Percentiles rank a stretch among this genome's conserved stretches.
Conservation (phyloP, 1,139 yeast genomes). For the Debaryomyces singareniensis region DNA sequence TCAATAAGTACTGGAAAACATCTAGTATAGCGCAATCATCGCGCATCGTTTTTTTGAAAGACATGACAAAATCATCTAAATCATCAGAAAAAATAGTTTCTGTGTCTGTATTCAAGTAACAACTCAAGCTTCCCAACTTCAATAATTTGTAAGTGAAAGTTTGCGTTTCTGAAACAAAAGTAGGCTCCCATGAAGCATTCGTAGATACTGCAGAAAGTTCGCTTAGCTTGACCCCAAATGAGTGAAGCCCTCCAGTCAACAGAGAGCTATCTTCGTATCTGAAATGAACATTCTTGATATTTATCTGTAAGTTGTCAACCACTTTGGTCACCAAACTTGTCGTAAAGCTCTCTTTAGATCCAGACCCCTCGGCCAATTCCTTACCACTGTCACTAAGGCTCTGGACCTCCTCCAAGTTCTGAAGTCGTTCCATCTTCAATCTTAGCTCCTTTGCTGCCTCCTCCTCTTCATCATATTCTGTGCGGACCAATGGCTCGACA, state of each 20-base stretch:
- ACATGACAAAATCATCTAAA: conserved; percentile 33
- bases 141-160: conserved; percentile 69
- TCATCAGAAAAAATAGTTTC: conserved; percentile 41
- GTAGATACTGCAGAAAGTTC: conserved; percentile 93
- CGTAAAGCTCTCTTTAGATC: conserved; percentile 70
- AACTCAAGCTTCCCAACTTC: conserved; percentile 66
- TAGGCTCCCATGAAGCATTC: conserved; percentile 78
- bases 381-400: conserved; percentile 38
- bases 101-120: conserved; percentile 81
- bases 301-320: conserved; percentile 89
- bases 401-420: conserved; percentile 57
- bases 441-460: conserved; percentile 58
- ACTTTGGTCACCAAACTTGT: conserved; percentile 84
- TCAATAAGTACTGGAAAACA: conserved; percentile 59
- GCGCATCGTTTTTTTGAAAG: conserved; percentile 27
- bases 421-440: conserved; percentile 61
- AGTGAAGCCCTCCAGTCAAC: conserved; percentile 66
- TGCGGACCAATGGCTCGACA: conserved; percentile 62
- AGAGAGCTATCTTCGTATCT: conserved; percentile 80
- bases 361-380: conserved; percentile 34
- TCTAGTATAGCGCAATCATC: conserved; percentile 15
- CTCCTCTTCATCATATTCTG: conserved; percentile 57
- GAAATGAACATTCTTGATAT: conserved; percentile 84
- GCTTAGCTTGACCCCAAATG: conserved; percentile 75
- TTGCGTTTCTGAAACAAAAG: conserved; percentile 71